Evolutionary conservation across 352 stramenopile species (phyloP).

Genomic region (Phytophthora pisi): DNA sequence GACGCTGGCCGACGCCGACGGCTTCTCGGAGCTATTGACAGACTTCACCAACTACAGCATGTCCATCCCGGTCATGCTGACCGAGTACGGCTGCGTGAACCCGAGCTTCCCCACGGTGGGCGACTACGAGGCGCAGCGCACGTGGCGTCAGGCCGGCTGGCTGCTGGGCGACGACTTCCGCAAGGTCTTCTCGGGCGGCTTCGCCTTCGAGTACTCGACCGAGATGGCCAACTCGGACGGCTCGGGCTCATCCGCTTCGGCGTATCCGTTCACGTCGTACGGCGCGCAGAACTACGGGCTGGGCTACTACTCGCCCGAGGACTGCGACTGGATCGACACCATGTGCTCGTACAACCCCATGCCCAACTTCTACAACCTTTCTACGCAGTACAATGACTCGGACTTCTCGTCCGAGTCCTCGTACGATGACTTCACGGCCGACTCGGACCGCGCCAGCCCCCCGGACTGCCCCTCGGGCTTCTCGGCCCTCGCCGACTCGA

Average conservation of each 20-base stretch:
- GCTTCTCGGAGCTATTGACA: conserved; percentile 56
- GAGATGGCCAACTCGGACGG: conserved; percentile 71
- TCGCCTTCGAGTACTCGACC: conserved; percentile 82
- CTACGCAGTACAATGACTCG: conserved; percentile 54
- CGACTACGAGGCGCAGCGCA: conserved; percentile 67
- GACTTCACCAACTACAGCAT: conserved; percentile 63
- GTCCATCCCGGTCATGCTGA: conserved; percentile 75
- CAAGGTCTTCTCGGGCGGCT: conserved; percentile 62
- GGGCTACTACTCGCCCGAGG: conserved; percentile 73
- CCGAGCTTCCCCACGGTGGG: conserved; percentile 61
- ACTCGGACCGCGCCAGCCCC: conserved; percentile 24
- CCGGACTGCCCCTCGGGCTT: conserved; percentile 40
- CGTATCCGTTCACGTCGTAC: conserved; percentile 80
- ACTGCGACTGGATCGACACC: conserved; percentile 64
- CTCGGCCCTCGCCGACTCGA: conserved; percentile 31
- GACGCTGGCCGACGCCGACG: conserved; percentile 43
- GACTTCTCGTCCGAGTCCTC: conserved; percentile 43
- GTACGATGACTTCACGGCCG: conserved; percentile 45
- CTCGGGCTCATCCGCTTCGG: conserved; percentile 34
- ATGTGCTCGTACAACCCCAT: conserved; percentile 70
- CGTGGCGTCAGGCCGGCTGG: conserved; percentile 62
- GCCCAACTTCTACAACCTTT: conserved; percentile 73
- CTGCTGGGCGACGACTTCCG: conserved; percentile 47
- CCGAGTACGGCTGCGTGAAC: conserved; percentile 83
- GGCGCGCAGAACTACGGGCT: conserved; percentile 82